Evolutionary conservation across 2,329 filamentous ascomycete genomes (phyloP).

Genomic region (Calycina marina): DNA sequence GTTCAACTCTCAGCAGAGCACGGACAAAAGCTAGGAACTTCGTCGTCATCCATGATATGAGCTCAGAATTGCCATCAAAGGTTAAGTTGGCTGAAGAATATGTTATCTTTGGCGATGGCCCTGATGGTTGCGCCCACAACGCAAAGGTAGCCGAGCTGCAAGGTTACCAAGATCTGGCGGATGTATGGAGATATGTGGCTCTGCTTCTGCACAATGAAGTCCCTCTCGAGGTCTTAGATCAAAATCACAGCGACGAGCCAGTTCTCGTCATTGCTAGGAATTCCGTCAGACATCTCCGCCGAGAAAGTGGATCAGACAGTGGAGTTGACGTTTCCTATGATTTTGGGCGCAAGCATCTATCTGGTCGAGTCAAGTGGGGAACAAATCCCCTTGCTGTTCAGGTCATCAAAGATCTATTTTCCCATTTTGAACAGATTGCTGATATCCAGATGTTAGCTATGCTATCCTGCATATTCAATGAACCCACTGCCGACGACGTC

Average conservation of each 20-base stretch:
- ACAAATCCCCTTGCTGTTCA: conserved; percentile 46
- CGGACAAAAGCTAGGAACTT: conserved; percentile 43
- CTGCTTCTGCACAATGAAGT: conserved; percentile 66
- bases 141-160: conserved; percentile 59
- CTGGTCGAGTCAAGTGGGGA: conserved; percentile 54
- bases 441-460: conserved; percentile 60
- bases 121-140: conserved; percentile 75
- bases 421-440: conserved; percentile 44
- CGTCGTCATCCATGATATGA: conserved; percentile 58
- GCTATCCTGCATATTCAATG: conserved; percentile 55
- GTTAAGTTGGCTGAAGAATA: conserved; percentile 65
- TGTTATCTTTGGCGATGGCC: conserved; percentile 66
- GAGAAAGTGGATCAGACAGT: conserved; percentile 30
- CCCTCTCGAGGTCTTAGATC: conserved; percentile 48
- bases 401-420: conserved; percentile 48
- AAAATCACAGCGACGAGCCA: conserved; percentile 37
- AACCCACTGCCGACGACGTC: conserved; percentile 38
- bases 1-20: conserved; percentile 24
- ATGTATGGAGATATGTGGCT: conserved; percentile 72
- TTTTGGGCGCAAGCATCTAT: conserved; percentile 23
- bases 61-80: conserved; percentile 63
- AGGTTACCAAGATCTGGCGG: conserved; percentile 55
- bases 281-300: conserved; percentile 28
- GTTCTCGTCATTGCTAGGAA: conserved; percentile 52
- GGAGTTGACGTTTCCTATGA: conserved; percentile 33